Percentiles rank a stretch among this genome's conserved stretches.
Evolutionary conservation across 2,329 filamentous ascomycete species (phyloP).

Genomic region (Calonectria pseudoreteaudii): DNA sequence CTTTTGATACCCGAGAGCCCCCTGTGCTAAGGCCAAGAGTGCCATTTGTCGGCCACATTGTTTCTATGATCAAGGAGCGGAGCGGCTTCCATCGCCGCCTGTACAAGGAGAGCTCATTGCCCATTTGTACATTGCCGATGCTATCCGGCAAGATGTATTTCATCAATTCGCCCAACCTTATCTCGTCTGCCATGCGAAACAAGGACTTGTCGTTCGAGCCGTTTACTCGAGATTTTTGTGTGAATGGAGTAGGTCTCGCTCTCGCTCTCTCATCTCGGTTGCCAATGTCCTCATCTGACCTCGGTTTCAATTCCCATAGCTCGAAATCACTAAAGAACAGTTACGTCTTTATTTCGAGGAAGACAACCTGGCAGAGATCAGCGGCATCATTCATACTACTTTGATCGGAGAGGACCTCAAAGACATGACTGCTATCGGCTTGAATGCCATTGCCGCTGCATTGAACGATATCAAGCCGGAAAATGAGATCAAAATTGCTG

Average conservation of each 20-base stretch:
- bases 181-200: slow-evolving; percentile 53
- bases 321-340: slow-evolving; percentile 24
- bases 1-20: slow-evolving; percentile 27
- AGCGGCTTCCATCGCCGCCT: slow-evolving; percentile 28
- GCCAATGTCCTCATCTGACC: neutral
- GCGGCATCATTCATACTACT: slow-evolving; percentile 17
- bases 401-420: slow-evolving; percentile 28
- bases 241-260: slow-evolving; percentile 7
- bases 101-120: slow-evolving; percentile 37
- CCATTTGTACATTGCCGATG: slow-evolving; percentile 58
- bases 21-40: slow-evolving; percentile 25
- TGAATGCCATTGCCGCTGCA: neutral
- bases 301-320: neutral
- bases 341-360: neutral
- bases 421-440: slow-evolving; percentile 14
- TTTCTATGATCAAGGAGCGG: slow-evolving; percentile 29
- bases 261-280: neutral
- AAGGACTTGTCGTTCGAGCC: slow-evolving; percentile 57
- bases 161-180: slow-evolving; percentile 53
- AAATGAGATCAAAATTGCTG: slow-evolving; percentile 31
- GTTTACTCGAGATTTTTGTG: slow-evolving; percentile 49
- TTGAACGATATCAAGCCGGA: slow-evolving; percentile 16
- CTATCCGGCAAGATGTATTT: slow-evolving; percentile 57
- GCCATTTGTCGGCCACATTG: slow-evolving; percentile 33
- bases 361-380: neutral